Evolutionary conservation across 1,139 yeast genomes (phyloP).

Genomic region (Pichia sp.): DNA sequence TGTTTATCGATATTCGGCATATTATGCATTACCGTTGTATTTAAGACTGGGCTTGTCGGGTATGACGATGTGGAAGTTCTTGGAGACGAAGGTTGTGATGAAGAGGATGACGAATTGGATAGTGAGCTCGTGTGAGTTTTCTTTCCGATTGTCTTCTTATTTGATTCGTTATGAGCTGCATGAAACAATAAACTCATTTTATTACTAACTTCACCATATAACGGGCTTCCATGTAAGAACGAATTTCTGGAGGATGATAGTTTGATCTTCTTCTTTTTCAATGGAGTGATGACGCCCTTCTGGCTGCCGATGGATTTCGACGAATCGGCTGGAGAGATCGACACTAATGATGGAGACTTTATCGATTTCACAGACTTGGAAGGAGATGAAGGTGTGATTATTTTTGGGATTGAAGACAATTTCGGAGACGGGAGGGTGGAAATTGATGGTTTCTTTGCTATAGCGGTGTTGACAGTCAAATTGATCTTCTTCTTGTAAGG

Average conservation of each 20-base stretch:
- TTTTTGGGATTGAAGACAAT: background rate
- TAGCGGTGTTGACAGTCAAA: slow-evolving; percentile 4
- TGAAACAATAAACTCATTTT: slow-evolving; percentile 15
- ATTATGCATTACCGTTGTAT: background rate
- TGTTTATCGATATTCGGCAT: background rate
- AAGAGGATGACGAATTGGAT: background rate
- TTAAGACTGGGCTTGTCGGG: background rate
- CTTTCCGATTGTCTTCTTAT: background rate
- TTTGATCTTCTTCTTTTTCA: slow-evolving; percentile 6
- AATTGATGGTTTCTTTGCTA: background rate
- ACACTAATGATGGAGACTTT: slow-evolving; percentile 1
- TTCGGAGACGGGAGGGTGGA: slow-evolving; percentile 1
- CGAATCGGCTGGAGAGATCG: slow-evolving; percentile 2
- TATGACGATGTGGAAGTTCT: slow-evolving; percentile 2
- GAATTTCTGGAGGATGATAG: slow-evolving; percentile 10
- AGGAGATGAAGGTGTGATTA: slow-evolving; percentile 2
- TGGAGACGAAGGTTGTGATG: background rate
- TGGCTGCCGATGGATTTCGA: background rate
- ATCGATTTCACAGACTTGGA: background rate
- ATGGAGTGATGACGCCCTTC: background rate
- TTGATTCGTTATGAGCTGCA: slow-evolving; percentile 8
- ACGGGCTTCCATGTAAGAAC: slow-evolving; percentile 14
- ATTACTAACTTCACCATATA: slow-evolving; percentile 20
- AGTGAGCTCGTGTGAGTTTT: background rate
- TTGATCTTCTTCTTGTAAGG: background rate